Conservation (phyloP, 2,329 filamentous ascomycete species). For the Aureobasidium pullulans region DNA sequence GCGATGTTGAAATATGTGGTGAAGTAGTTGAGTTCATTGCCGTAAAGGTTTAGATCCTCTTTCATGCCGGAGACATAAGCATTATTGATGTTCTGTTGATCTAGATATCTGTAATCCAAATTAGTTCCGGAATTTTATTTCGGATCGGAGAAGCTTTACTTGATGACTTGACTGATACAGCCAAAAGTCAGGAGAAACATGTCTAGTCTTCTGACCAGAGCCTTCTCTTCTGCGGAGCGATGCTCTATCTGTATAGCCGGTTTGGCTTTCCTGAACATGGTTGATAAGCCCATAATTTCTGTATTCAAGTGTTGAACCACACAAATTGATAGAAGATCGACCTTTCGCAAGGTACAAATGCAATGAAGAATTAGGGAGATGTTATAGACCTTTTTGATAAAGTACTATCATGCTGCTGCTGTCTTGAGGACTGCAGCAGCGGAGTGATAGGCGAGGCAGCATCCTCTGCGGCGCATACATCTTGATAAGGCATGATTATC, state of each 20-base stretch:
- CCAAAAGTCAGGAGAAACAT: conserved; percentile 34
- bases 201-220: conserved; percentile 32
- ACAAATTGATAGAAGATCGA: neutral
- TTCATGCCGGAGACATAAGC: conserved; percentile 22
- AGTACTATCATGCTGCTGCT: neutral
- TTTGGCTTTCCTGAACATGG: neutral
- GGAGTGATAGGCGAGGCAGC: conserved; percentile 7
- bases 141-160: conserved; percentile 9
- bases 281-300: conserved; percentile 1
- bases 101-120: conserved; percentile 15
- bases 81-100: conserved; percentile 25
- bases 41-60: conserved; percentile 22
- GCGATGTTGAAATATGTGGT: conserved; percentile 35
- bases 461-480: neutral
- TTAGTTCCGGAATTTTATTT: neutral
- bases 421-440: neutral
- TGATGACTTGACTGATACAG: conserved; percentile 33
- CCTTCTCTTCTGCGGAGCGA: conserved; percentile 28
- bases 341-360: neutral
- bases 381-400: neutral
- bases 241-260: conserved; percentile 14
- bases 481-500: neutral
- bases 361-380: neutral
- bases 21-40: conserved; percentile 27
- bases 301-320: neutral